Conservation (phyloP, 345 rosid species). For the Eutrema heterophyllum region DNA sequence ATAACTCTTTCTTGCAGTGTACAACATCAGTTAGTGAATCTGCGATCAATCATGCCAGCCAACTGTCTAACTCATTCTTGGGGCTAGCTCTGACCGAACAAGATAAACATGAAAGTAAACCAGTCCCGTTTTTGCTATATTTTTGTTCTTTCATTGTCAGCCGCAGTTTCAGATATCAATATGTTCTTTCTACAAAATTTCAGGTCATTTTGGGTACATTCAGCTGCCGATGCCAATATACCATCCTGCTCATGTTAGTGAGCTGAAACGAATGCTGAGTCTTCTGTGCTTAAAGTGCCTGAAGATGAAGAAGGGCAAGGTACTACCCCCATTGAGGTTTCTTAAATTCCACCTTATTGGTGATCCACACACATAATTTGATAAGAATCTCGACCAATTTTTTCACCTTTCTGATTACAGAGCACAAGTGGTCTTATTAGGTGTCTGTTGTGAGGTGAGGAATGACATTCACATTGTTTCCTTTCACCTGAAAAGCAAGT, state of each 20-base stretch:
- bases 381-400: neutral
- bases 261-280: constrained; percentile 68
- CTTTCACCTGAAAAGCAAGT: neutral
- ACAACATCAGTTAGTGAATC: constrained; percentile 71
- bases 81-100: constrained; percentile 89
- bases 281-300: constrained; percentile 82
- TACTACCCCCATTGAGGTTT: constrained; percentile 21
- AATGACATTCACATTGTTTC: constrained; percentile 7
- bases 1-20: constrained; percentile 33
- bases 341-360: neutral
- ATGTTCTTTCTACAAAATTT: constrained; percentile 17
- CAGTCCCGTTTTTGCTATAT: neutral
- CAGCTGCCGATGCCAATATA: constrained; percentile 78
- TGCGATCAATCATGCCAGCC: constrained; percentile 59
- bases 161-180: constrained; percentile 2
- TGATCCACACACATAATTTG: neutral
- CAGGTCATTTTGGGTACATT: constrained; percentile 95
- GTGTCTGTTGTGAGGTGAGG: constrained; percentile 86
- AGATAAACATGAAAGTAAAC: constrained; percentile 79
- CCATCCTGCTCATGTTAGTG: constrained; percentile 82
- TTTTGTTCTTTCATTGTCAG: neutral
- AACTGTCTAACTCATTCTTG: constrained; percentile 74
- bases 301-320: constrained; percentile 72
- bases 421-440: constrained; percentile 42
- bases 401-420: constrained; percentile 42